Conservation (phyloP, 2,329 filamentous ascomycete species). For the Aspergillus sp. region DNA sequence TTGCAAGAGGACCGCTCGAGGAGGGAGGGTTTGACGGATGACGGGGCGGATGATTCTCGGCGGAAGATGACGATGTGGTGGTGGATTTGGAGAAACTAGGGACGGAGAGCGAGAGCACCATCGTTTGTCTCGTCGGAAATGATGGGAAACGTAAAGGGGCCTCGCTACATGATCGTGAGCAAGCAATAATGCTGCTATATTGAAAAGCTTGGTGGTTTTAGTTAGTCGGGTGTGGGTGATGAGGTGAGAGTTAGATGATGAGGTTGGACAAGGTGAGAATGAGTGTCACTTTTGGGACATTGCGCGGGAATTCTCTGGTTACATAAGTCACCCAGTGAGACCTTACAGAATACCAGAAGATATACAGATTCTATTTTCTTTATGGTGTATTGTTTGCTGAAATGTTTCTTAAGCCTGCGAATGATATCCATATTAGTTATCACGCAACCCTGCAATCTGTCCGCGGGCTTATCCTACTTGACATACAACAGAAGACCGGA, state of each 20-base stretch:
- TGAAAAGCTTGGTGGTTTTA: too few species aligned
- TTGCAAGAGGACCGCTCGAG: slow-evolving; percentile 5
- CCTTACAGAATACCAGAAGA: too few species aligned
- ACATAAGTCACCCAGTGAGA: too few species aligned
- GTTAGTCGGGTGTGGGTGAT: too few species aligned
- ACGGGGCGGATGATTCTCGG: slow-evolving; percentile 1
- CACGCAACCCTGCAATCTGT: not conserved
- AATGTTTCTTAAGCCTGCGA: not conserved
- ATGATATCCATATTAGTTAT: not conserved
- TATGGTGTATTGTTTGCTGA: not conserved
- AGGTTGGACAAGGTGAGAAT: too few species aligned
- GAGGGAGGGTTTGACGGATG: slow-evolving; percentile 8
- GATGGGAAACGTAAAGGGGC: not conserved
- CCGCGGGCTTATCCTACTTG: too few species aligned
- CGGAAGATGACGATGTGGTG: slow-evolving; percentile 17
- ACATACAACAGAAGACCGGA: too few species aligned
- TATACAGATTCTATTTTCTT: too few species aligned
- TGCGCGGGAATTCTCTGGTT: too few species aligned
- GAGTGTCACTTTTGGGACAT: too few species aligned
- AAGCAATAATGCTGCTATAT: too few species aligned
- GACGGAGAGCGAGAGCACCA: slow-evolving; percentile 33
- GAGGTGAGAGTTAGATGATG: too few species aligned
- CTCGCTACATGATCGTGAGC: slow-evolving; percentile 26
- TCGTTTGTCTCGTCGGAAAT: slow-evolving; percentile 12
- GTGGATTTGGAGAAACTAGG: slow-evolving; percentile 28